Evolutionary conservation across 192 early-diverging fungal genomes (phyloP), one percentile per base, ranked within the genome.

Genomic region (Cetraspora pellucida): DNA sequence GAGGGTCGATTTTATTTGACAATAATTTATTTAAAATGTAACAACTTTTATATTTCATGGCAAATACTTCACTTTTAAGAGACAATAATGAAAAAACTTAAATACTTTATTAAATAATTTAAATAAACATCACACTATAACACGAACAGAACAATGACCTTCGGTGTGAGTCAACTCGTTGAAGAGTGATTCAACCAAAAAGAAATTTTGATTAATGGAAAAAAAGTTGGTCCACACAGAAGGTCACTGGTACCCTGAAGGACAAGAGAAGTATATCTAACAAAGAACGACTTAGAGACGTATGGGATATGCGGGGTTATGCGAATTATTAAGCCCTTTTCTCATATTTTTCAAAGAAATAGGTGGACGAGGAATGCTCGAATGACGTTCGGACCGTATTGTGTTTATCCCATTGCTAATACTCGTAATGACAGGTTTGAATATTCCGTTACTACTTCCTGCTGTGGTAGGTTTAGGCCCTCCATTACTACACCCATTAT

Each of bases 91-190:
- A 1, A 37, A 37, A 37, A 37, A 1, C 3, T 6, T 6, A 37
- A 37, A 37, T 6, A 37, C 37, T 37, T 6, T 37, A 37, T 37
- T 6, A 37, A 6, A 6, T 37, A 37, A 37, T 37, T 1, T 37
- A 37, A 37, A 37, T 37, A 37, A 37, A 37, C 37, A 37, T 37
- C 37, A 37, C 37, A 37, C 37, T 7, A 7, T 37, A 37, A 37
- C 37, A 37, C 37, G 50, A 16, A 54, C 16, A 65, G 58, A 65
- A 76, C 74, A 49, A 65, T 76, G 37, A 76, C 28, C 74, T 76
- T 76, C 74, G 74, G 74, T 76, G 74, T 76, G 74, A 60, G 65
- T 76, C 74, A 76, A 76, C 59, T 49, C 61, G n/a, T 13, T 9
- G 8, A 54, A 54, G 13, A 54, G 19, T 54, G 16, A 54, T 54